These are phyloP conservation scores for Terana coerulea DNA, from an alignment of 768 basidiomycete genomes.

Conservation along the genomic window DNA sequence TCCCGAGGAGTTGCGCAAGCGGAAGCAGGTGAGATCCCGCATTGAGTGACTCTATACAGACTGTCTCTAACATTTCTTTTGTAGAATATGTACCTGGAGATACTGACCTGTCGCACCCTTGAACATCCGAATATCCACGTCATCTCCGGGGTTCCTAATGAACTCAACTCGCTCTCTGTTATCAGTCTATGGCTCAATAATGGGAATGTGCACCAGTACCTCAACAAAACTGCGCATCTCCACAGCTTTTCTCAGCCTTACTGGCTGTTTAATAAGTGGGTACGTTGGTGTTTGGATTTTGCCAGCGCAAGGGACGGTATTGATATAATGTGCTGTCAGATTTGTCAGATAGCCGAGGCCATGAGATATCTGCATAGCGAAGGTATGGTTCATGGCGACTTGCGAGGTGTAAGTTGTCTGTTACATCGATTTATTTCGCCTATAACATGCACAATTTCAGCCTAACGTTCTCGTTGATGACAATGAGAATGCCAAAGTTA, in stretches of 20 bases:
- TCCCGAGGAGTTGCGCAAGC: not conserved
- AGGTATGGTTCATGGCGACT: constrained; percentile 10
- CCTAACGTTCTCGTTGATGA: constrained; percentile 7
- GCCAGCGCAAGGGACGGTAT: not conserved
- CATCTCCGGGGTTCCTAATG: not conserved
- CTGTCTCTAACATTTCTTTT: not conserved
- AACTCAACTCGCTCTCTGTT: not conserved
- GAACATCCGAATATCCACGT: not conserved
- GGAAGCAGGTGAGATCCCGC: not conserved
- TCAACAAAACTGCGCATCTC: too few relatives aligned
- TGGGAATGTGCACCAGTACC: constrained; percentile 2
- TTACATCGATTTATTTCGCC: not conserved
- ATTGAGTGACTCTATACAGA: too few relatives aligned
- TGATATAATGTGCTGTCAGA: not conserved
- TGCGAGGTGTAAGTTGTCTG: constrained; percentile 5
- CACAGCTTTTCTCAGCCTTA: too few relatives aligned
- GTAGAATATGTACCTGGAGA: not conserved
- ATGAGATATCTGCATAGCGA: constrained; percentile 8
- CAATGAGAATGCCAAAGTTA: not conserved
- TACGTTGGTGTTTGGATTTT: too few relatives aligned
- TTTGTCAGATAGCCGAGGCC: constrained; percentile 4
- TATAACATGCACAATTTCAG: not conserved
- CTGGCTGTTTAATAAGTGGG: constrained; percentile 1
- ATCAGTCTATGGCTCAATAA: constrained; percentile 3
- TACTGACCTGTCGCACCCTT: not conserved